A percentile compares a stretch with the other conserved stretches of the same genome.
Evolutionary conservation across 345 rosid species (phyloP).

Genomic region (Linum usitatissimum): DNA sequence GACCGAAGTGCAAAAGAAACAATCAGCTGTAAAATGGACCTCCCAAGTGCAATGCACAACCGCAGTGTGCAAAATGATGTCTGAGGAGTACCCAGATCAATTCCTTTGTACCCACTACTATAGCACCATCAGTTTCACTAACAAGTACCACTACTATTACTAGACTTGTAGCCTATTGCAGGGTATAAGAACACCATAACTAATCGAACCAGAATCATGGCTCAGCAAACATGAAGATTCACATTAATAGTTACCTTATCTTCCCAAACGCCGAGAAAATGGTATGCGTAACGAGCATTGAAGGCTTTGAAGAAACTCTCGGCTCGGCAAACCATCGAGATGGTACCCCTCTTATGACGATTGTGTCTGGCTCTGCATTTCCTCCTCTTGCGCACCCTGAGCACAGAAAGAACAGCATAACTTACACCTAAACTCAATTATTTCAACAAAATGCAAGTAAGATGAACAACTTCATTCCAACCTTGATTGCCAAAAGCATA

Average conservation of each 20-base stretch:
- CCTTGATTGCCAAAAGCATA: slow-evolving; percentile 53
- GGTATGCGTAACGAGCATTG: slow-evolving; percentile 80
- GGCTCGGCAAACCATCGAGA: slow-evolving; percentile 97
- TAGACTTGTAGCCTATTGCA: too few species aligned
- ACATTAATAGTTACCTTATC: slow-evolving; percentile 40
- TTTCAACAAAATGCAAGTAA: neutral
- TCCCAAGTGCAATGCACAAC: neutral
- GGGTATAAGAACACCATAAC: slow-evolving; percentile 3
- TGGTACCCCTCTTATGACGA: slow-evolving; percentile 61
- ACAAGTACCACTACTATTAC: too few species aligned
- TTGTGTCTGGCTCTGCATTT: slow-evolving; percentile 65
- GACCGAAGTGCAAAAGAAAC: too few species aligned
- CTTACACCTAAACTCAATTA: neutral
- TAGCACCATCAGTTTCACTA: neutral
- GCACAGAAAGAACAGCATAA: neutral
- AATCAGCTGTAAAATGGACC: too few species aligned
- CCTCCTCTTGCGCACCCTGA: slow-evolving; percentile 54
- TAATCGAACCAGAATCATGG: neutral
- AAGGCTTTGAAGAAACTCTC: slow-evolving; percentile 86
- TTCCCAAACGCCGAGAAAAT: slow-evolving; percentile 77
- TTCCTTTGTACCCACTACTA: neutral
- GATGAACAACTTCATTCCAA: slow-evolving; percentile 2
- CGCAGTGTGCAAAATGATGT: neutral
- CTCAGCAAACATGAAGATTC: neutral
- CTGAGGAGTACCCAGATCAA: neutral